Evolutionary conservation across 768 basidiomycete genomes (phyloP).

Genomic region (Agrocybe pediades): DNA sequence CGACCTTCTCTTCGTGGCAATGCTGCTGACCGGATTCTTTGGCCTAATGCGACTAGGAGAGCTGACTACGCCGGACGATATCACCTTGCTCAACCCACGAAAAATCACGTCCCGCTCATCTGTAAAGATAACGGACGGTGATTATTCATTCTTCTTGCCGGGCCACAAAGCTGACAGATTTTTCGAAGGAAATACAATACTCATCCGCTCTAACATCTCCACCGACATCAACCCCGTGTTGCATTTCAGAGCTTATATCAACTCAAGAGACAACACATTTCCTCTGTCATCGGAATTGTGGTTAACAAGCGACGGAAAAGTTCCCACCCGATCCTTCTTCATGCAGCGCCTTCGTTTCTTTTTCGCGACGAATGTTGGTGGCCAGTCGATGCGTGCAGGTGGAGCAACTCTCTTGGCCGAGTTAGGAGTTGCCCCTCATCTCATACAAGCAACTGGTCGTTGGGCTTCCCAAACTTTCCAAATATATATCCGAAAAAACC

Average conservation of each 20-base stretch:
- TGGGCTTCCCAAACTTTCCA: constrained; percentile 37
- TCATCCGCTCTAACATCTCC: background rate
- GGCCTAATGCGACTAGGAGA: constrained; percentile 35
- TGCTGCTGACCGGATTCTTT: constrained; percentile 28
- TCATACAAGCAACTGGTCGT: constrained; percentile 37
- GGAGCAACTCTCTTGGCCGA: constrained; percentile 3
- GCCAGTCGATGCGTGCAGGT: constrained; percentile 6
- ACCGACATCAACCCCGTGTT: background rate
- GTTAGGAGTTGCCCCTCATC: constrained; percentile 22
- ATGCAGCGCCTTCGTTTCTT: background rate
- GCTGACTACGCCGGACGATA: constrained; percentile 26
- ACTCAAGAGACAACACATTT: constrained; percentile 1
- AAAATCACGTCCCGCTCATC: constrained; percentile 12
- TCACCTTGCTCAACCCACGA: background rate
- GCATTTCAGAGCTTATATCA: background rate
- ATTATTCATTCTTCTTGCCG: constrained; percentile 26
- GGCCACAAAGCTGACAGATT: constrained; percentile 37
- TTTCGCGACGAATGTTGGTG: background rate
- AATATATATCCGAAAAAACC: constrained; percentile 31
- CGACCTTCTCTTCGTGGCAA: constrained; percentile 12
- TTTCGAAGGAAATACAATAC: constrained; percentile 20
- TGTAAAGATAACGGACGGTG: background rate
- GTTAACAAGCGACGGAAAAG: background rate
- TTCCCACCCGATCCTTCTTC: constrained; percentile 12
- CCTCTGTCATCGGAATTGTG: constrained; percentile 7